Evolutionary conservation across 2,329 filamentous ascomycete genomes (phyloP), one percentile per base, ranked within the genome.

Genomic region (Phialocephala sp.): DNA sequence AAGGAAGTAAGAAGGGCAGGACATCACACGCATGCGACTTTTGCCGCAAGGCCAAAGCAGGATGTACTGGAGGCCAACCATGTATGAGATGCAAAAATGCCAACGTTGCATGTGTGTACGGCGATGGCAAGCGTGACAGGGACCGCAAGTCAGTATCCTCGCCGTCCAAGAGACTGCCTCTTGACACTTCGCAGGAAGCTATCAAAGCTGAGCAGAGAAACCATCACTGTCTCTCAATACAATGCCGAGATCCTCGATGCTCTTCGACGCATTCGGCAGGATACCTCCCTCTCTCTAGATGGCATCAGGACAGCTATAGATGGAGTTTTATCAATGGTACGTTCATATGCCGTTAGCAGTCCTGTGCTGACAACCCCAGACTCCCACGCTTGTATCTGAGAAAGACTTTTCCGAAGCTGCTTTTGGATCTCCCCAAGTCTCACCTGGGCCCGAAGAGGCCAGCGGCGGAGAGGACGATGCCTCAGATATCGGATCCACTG

Each of bases 41-140:
- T n/a, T 80, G 79, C 67, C 73, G 78, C 2, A 68, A 65, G 41
- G 72, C 75, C 14, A 80, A 80, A 61, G 72, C 75, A 0, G 79
- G 76, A 39, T 80, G 79, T 62, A 77, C 74, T 0, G 78, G 78
- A 0, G 69, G 55, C 0, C 59, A 69, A 11, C 77, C 78, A 8
- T 79, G 78, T 22, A 45, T 36, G 27, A 69, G 76, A 63, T 79
- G 78, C 64, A 67, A 64, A n/a, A 71, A 68, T 54, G 63, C 68
- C 8, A 50, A 62, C 9, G 61, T 69, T 12, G 27, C 55, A 8
- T 74, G 73, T 54, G 63, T 73, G 12, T 74, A 74, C 45, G 72
- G 72, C 3, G 73, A 73, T 60, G 72, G 72, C n/a, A 74, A 74
- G 58, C 66, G 73, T n/a, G 72, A 74, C 32, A 68, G 66, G 59